Evolutionary conservation across 768 basidiomycete genomes (phyloP).

Genomic region (Auricularia sp.): DNA sequence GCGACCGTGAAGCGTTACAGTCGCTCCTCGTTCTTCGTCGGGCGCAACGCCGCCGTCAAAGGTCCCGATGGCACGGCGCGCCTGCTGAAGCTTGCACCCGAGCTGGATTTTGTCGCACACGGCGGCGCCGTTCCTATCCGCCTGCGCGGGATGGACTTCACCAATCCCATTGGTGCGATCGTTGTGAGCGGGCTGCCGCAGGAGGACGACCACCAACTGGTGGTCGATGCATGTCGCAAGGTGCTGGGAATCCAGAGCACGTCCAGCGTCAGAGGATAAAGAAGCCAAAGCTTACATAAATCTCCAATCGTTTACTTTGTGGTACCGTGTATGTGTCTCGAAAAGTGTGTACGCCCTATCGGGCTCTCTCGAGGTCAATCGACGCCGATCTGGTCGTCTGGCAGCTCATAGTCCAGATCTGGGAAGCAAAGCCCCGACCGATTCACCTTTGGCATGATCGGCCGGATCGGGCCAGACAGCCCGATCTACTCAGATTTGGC

Average conservation of each 20-base stretch:
- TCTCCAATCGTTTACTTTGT: too few relatives aligned
- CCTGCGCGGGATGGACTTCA: conserved; percentile 24
- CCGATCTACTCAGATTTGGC: too few relatives aligned
- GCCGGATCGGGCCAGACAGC: too few relatives aligned
- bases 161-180: conserved; percentile 23
- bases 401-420: too few relatives aligned
- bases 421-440: too few relatives aligned
- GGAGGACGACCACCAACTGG: conserved; percentile 23
- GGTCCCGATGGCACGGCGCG: neutral
- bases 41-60: neutral
- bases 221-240: conserved; percentile 17
- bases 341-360: too few relatives aligned
- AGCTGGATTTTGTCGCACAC: conserved; percentile 18
- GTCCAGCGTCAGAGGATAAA: neutral
- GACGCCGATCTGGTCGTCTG: too few relatives aligned
- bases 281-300: neutral
- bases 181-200: conserved; percentile 25
- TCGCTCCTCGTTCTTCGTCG: neutral
- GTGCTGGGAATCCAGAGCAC: neutral
- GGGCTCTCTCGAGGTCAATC: too few relatives aligned
- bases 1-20: neutral
- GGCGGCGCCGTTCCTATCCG: conserved; percentile 27
- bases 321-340: too few relatives aligned
- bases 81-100: neutral
- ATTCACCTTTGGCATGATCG: too few relatives aligned